phyloP scores from a whole-genome alignment of 805 yeast species.

The Saturnispora kantuleensis region DNA sequence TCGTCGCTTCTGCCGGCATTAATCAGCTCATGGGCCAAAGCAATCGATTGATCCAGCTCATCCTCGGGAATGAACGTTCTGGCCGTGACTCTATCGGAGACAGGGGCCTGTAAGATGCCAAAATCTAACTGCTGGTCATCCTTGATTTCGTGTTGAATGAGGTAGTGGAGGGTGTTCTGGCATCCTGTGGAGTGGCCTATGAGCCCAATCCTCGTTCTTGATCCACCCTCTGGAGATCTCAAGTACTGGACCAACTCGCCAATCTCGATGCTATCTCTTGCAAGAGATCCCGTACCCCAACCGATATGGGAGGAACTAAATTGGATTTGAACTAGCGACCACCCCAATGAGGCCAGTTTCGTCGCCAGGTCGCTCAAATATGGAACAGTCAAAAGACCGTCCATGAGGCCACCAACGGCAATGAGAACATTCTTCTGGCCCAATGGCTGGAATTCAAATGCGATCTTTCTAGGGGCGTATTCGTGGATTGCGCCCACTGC shows the following conservation, averaged over 20 bases:
- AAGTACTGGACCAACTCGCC: conserved; percentile 45
- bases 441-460: conserved; percentile 40
- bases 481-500: conserved; percentile 36
- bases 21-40: conserved; percentile 31
- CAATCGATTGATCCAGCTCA: conserved; percentile 13
- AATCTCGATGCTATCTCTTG: conserved; percentile 51
- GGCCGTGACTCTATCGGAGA: conserved; percentile 51
- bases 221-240: conserved; percentile 35
- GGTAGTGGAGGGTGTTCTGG: conserved; percentile 62
- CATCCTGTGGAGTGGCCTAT: conserved; percentile 86
- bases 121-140: conserved; percentile 32
- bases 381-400: conserved; percentile 65
- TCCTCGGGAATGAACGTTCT: conserved; percentile 10
- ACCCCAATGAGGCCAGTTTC: conserved; percentile 33
- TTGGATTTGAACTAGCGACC: conserved; percentile 52
- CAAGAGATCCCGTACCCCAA: conserved; percentile 62
- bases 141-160: conserved; percentile 28
- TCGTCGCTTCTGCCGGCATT: conserved; percentile 35
- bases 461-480: conserved; percentile 36
- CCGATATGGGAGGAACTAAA: conserved; percentile 54
- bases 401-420: conserved; percentile 65
- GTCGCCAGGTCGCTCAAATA: conserved; percentile 42
- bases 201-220: conserved; percentile 41
- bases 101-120: conserved; percentile 67
- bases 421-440: conserved; percentile 42